Percentiles rank a stretch among this genome's conserved stretches.
phyloP scores from a whole-genome alignment of 2,329 filamentous ascomycete species.

The Venturia asperata region DNA sequence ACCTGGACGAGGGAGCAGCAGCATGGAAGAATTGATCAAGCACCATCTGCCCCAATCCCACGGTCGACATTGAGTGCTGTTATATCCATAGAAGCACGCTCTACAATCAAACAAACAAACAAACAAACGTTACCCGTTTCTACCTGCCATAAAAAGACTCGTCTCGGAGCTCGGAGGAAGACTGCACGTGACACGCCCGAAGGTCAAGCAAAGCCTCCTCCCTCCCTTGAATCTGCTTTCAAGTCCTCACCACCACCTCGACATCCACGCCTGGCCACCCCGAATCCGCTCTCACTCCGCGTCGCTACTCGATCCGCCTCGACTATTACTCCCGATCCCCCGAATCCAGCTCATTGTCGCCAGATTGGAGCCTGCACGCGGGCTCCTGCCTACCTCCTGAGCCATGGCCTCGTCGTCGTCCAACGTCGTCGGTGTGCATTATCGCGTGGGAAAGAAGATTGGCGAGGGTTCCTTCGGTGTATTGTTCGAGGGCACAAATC shows the following conservation, averaged over 20 bases:
- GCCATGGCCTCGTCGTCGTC: conserved; percentile 81
- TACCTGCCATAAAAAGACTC: not conserved
- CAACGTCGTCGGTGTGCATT: conserved; percentile 98
- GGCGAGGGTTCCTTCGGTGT: conserved; percentile 98
- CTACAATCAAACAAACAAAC: not conserved
- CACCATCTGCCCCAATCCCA: too few relatives aligned
- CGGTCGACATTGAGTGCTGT: too few relatives aligned
- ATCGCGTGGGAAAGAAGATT: conserved; percentile 98
- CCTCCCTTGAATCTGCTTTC: not conserved
- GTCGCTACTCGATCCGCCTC: not conserved
- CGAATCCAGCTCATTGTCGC: conserved; percentile 4
- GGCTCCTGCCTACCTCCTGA: conserved; percentile 14
- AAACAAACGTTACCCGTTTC: not conserved
- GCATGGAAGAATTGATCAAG: too few relatives aligned
- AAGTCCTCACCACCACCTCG: not conserved
- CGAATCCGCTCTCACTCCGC: not conserved
- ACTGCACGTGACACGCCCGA: not conserved
- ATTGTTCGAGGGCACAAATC: conserved; percentile 96
- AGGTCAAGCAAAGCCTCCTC: not conserved
- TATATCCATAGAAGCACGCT: too few relatives aligned
- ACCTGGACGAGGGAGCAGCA: too few relatives aligned
- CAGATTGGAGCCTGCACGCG: conserved; percentile 11
- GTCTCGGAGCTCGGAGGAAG: not conserved
- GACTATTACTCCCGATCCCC: not conserved
- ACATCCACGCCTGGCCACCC: not conserved